Base-by-base conservation (phyloP, 371 early-diverging fungal genomes). In the Dichotomocladium elegans region DNA sequence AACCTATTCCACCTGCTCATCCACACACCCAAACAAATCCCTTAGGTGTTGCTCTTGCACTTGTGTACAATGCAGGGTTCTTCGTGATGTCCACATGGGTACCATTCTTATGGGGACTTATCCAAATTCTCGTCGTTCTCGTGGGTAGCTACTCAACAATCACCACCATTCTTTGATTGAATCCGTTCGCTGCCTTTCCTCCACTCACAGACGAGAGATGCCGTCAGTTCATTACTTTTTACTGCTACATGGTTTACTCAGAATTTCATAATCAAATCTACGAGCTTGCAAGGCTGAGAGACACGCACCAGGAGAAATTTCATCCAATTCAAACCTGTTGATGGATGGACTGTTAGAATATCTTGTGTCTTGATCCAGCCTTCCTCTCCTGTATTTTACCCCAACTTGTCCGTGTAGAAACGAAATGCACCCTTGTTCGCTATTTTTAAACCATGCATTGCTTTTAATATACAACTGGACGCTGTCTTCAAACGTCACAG, bases 1-100 rank as follows among this genome's bases (percentile, higher is more conserved):
- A 29, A 28, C 35, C 42, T 15, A 46, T n/a, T 21, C 11, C 35
- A 4, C 15, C 14, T 40, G 29, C 17, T 10, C 47, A n/a, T n/a
- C n/a, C n/a, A n/a, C n/a, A n/a, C n/a, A n/a, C n/a, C n/a, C n/a
- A n/a, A n/a, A n/a, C n/a, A n/a, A n/a, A n/a, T n/a, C n/a, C n/a
- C n/a, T 4, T 55, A 83, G 84, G 85, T 15, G 66, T 79, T 22
- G 83, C 81, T 6, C 66, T 86, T 12, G 76, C 77, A 1, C 67
- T 76, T 49, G 74, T 86, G 1, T 86, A 86, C 52, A 79, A 77
- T 48, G 70, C 85, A 25, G 86, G 86, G 1, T 70, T 73, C 40
- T 86, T 84, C 61, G 74, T 73, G 59, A 83, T 86, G 85, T 80
- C 83, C 3, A 81, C 82, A 10, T 86, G 86, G 86, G 77, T 83